Evolutionary conservation across 1,284 basidiomycete species (phyloP).

Genomic region (Heterobasidion annosum): DNA sequence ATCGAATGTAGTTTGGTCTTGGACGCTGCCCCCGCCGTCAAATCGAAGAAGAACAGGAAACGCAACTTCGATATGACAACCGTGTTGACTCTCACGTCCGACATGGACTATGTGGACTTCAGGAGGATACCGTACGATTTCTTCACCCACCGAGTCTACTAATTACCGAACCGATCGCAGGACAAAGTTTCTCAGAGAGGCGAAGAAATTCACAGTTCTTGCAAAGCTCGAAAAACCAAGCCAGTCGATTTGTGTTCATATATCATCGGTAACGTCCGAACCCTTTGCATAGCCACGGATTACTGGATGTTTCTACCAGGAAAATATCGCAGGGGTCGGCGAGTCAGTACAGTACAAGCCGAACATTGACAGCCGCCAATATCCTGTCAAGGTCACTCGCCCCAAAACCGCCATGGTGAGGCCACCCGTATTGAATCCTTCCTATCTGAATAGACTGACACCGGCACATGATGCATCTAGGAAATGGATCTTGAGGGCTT

Average conservation of each 20-base stretch:
- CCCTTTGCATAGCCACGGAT: background rate
- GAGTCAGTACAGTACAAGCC: slow-evolving; percentile 48
- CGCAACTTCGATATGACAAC: slow-evolving; percentile 49
- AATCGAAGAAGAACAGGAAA: slow-evolving; percentile 37
- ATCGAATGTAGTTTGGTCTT: slow-evolving; percentile 45
- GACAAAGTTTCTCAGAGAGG: slow-evolving; percentile 50
- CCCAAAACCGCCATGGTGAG: slow-evolving; percentile 48
- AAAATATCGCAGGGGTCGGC: slow-evolving; percentile 56
- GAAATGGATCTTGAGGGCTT: slow-evolving; percentile 54
- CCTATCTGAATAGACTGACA: too few species aligned
- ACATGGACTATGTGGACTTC: slow-evolving; percentile 64
- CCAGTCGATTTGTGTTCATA: slow-evolving; percentile 52
- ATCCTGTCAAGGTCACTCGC: slow-evolving; percentile 62
- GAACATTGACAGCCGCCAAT: slow-evolving; percentile 39
- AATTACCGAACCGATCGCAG: slow-evolving; percentile 23
- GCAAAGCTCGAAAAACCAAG: slow-evolving; percentile 63
- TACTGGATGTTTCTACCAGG: slow-evolving; percentile 29
- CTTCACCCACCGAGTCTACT: background rate
- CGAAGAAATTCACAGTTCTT: slow-evolving; percentile 49
- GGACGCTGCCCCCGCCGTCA: slow-evolving; percentile 15
- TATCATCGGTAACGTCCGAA: slow-evolving; percentile 46
- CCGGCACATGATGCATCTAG: slow-evolving; percentile 21
- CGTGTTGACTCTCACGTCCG: slow-evolving; percentile 62
- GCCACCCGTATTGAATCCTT: too few species aligned
- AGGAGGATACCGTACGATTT: slow-evolving; percentile 57